A percentile compares a stretch with the other conserved stretches of the same genome.
These are phyloP conservation scores for Parastagonospora nodorum DNA, from an alignment of 2,329 filamentous ascomycete genomes.

Conservation along the genomic window DNA sequence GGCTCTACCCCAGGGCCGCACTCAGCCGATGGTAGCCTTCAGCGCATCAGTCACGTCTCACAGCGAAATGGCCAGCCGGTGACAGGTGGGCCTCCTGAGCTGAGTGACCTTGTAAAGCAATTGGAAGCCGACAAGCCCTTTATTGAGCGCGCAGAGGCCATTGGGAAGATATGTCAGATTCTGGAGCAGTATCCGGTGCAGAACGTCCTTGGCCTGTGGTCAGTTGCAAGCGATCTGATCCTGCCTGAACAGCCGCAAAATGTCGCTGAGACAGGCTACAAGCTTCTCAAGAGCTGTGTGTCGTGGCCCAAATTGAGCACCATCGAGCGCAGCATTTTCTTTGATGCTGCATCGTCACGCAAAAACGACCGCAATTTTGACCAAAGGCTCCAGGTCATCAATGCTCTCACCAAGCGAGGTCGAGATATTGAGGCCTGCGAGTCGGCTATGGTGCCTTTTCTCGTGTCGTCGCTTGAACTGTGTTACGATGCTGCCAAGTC, in stretches of 20 bases:
- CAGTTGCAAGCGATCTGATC: constrained; percentile 45
- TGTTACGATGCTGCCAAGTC: constrained; percentile 39
- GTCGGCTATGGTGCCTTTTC: constrained; percentile 38
- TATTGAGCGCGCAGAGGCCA: constrained; percentile 36
- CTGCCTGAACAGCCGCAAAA: constrained; percentile 39
- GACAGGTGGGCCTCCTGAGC: constrained; percentile 45
- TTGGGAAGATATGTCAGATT: constrained; percentile 40
- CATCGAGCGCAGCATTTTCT: constrained; percentile 47
- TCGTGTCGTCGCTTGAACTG: constrained; percentile 37
- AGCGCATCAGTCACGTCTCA: constrained; percentile 30
- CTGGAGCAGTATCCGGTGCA: constrained; percentile 43
- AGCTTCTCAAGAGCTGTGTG: constrained; percentile 42
- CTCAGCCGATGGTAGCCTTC: constrained; percentile 33
- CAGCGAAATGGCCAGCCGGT: constrained; percentile 25
- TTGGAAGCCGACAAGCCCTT: constrained; percentile 31
- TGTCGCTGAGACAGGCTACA: constrained; percentile 41
- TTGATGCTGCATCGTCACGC: constrained; percentile 39
- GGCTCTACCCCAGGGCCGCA: constrained; percentile 27
- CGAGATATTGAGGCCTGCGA: constrained; percentile 48
- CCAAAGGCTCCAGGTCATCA: constrained; percentile 41
- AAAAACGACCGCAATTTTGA: constrained; percentile 37
- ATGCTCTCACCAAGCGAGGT: constrained; percentile 44
- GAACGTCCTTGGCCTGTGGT: constrained; percentile 46
- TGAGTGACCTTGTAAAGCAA: constrained; percentile 38
- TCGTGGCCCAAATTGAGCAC: constrained; percentile 39